Percentiles rank a stretch among this genome's conserved stretches.
These are phyloP conservation scores for Neospora caninum DNA, from an alignment of 169 alveolate species.

Conservation along the genomic window DNA sequence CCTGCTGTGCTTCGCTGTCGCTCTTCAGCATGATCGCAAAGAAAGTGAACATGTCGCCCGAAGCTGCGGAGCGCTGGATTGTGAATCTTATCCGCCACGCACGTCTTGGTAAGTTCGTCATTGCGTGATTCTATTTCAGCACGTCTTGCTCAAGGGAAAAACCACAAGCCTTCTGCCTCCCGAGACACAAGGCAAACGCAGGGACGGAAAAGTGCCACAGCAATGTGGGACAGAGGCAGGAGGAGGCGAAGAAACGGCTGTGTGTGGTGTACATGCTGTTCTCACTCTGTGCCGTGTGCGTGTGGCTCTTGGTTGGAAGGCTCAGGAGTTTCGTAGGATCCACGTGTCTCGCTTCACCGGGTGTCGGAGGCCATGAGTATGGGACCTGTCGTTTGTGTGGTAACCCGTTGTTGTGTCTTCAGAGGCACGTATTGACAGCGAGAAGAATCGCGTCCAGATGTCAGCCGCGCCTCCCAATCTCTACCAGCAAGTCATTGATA, in stretches of 20 bases:
- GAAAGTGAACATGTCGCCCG: conserved; percentile 86
- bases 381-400: neutral
- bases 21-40: conserved; percentile 83
- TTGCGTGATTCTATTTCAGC: too few species aligned
- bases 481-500: conserved; percentile 83
- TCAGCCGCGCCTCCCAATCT: conserved; percentile 86
- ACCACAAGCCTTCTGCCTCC: too few species aligned
- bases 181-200: too few species aligned
- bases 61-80: conserved; percentile 92
- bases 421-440: conserved; percentile 92
- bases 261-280: too few species aligned
- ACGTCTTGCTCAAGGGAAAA: too few species aligned
- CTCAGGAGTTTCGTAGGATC: too few species aligned
- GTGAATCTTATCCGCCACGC: conserved; percentile 90
- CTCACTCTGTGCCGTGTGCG: too few species aligned
- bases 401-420: conserved; percentile 18
- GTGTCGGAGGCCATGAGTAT: neutral
- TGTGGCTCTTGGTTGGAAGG: too few species aligned
- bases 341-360: too few species aligned
- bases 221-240: too few species aligned
- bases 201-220: too few species aligned
- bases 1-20: neutral
- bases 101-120: conserved; percentile 61
- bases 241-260: too few species aligned
- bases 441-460: conserved; percentile 90